Evolutionary conservation across 176 grass and related monocot genomes (phyloP), one percentile per base, ranked within the genome.

Genomic region (Carex cristatella): DNA sequence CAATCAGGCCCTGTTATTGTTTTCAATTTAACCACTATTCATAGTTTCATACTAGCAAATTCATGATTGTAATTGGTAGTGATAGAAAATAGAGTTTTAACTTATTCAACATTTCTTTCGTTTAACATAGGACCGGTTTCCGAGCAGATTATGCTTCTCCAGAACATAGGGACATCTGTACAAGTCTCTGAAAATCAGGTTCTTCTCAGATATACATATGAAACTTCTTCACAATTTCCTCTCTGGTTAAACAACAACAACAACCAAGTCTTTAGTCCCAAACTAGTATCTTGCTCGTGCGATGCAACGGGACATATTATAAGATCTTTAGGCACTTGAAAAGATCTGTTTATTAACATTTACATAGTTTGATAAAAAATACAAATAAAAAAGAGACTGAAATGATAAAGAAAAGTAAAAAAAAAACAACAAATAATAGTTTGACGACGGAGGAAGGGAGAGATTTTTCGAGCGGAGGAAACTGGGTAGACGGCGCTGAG

Each of bases 181-280:
- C 95, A 93, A 65, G 95, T 97, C 82, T 98, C 92, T 79, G 89
- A 90, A 89, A 98, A 91, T 83, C 95, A 98, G 95, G 95, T 93
- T 8, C 6, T 4, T 42, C 53, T 64, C 79, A 79, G 42, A 79
- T 79, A 28, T 65, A 14, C 10, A 81, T 23, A 81, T 56, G 27
- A 31, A 53, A 77, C 2, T 77, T 77, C 23, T 78, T 57, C 16
- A 33, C 27, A 33, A 28, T 57, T 78, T 32, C 27, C 11, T 57
- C 33, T 78, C 23, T 78, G 51, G 51, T 54, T 76, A 15, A 77
- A 56, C 5, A 57, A 56, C 78, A 44, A 62, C 75, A 33, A 23
- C 23, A 23, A 23, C 23, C 23, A 23, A 23, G 23, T 23, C 23
- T 23, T 23, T 23, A 23, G 23, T 23, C 23, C 23, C 23, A 23